phyloP scores from a whole-genome alignment of 805 yeast species.

The Saturnispora halmiae region DNA sequence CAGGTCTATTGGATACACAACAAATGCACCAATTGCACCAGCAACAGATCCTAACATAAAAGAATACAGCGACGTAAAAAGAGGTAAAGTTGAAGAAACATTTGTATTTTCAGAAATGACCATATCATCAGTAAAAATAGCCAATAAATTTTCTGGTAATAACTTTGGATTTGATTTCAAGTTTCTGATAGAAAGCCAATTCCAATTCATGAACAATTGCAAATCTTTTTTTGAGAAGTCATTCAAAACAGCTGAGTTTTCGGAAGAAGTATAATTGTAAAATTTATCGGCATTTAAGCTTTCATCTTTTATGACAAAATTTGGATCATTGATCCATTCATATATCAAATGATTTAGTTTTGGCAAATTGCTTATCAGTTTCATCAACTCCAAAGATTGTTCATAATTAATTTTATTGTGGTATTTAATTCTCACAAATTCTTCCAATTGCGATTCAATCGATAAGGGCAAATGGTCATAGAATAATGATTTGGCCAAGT shows the following conservation, averaged over 20 bases:
- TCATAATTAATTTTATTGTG: slow-evolving; percentile 39
- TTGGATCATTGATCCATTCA: slow-evolving; percentile 20
- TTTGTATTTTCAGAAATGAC: slow-evolving; percentile 32
- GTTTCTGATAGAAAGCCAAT: slow-evolving; percentile 23
- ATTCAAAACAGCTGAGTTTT: slow-evolving; percentile 2
- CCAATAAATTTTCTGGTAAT: slow-evolving; percentile 26
- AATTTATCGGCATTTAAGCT: slow-evolving; percentile 7
- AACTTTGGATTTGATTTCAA: slow-evolving; percentile 22
- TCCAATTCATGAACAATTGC: slow-evolving; percentile 30
- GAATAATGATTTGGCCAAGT: slow-evolving; percentile 21
- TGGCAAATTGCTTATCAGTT: slow-evolving; percentile 33
- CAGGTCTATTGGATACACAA: slow-evolving; percentile 92
- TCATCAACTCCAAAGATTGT: slow-evolving; percentile 39
- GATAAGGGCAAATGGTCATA: slow-evolving; percentile 32
- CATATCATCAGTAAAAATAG: slow-evolving; percentile 45
- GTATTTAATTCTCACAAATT: slow-evolving; percentile 26
- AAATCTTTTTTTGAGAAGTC: slow-evolving; percentile 24
- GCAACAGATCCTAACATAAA: slow-evolving; percentile 89
- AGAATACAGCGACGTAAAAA: slow-evolving; percentile 81
- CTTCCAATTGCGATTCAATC: slow-evolving; percentile 55
- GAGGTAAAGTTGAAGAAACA: slow-evolving; percentile 42
- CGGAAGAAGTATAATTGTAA: slow-evolving; percentile 18
- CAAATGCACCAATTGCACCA: slow-evolving; percentile 97
- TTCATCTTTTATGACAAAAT: slow-evolving; percentile 11
- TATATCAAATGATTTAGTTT: slow-evolving; percentile 26